Conservation (phyloP, 1,139 yeast genomes). For the Blastobotrys capitulatus region DNA sequence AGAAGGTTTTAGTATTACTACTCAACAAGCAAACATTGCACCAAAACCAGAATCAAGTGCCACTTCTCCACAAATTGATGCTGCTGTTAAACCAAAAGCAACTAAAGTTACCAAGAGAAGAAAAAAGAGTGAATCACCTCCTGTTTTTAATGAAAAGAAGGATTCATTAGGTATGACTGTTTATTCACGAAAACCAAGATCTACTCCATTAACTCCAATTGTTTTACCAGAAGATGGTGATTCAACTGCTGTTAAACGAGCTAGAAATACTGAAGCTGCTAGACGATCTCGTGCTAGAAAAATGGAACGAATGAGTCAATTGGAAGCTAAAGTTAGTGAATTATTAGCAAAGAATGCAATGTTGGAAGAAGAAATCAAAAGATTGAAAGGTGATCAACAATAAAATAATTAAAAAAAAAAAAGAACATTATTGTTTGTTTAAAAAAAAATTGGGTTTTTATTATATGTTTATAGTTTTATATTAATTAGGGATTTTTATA, state of each 20-base stretch:
- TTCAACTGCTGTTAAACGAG: conserved; percentile 68
- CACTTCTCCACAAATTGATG: neutral
- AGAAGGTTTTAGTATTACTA: neutral
- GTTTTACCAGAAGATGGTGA: conserved; percentile 51
- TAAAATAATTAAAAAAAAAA: too few relatives aligned
- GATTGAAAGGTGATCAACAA: conserved; percentile 5
- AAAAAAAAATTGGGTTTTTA: too few relatives aligned
- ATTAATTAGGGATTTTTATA: too few relatives aligned
- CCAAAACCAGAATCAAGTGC: neutral
- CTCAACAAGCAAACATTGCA: neutral
- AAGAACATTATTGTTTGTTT: too few relatives aligned
- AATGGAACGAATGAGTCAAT: conserved; percentile 85
- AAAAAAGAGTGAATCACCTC: conserved; percentile 11
- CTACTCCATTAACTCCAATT: conserved; percentile 55
- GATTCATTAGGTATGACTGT: conserved; percentile 37
- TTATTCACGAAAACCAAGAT: conserved; percentile 37
- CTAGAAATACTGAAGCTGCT: conserved; percentile 97
- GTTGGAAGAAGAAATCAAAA: conserved; percentile 16
- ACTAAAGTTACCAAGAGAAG: conserved; percentile 9
- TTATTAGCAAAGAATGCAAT: conserved; percentile 39
- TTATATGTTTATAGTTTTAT: too few relatives aligned
- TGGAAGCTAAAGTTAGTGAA: conserved; percentile 74
- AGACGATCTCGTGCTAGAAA: conserved; percentile 94
- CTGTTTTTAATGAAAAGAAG: conserved; percentile 27
- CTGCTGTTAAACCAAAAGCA: conserved; percentile 5